Conservation (phyloP, 805 yeast species). For the Pichia eremophila region DNA sequence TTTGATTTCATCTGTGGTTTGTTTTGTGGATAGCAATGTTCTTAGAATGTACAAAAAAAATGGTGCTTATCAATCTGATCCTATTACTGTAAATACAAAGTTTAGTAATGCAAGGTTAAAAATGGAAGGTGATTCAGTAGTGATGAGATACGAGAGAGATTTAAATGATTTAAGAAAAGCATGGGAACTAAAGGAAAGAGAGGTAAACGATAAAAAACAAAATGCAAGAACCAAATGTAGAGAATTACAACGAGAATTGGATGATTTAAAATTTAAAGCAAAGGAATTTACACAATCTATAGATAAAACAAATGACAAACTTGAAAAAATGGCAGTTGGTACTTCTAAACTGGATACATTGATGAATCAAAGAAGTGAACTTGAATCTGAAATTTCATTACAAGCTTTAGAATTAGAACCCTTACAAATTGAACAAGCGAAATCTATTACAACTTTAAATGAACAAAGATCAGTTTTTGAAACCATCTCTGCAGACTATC, state of each 20-base stretch:
- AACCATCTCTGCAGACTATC: slow-evolving; percentile 7
- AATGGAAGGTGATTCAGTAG: slow-evolving; percentile 17
- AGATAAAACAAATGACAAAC: slow-evolving; percentile 28
- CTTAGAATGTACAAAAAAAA: slow-evolving; percentile 20
- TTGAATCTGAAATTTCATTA: slow-evolving; percentile 22
- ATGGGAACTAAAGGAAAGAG: background rate
- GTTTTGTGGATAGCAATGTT: slow-evolving; percentile 17
- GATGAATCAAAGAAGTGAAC: slow-evolving; percentile 25
- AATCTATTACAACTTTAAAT: slow-evolving; percentile 6
- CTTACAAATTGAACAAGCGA: slow-evolving; percentile 13
- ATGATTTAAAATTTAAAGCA: background rate
- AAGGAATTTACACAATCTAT: slow-evolving; percentile 17
- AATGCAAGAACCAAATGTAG: slow-evolving; percentile 14
- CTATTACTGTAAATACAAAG: slow-evolving; percentile 13
- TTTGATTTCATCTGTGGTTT: slow-evolving; percentile 18
- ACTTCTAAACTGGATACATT: slow-evolving; percentile 29
- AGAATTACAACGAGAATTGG: slow-evolving; percentile 3
- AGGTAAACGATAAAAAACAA: slow-evolving; percentile 5
- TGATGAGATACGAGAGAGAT: slow-evolving; percentile 8
- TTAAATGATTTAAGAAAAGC: slow-evolving; percentile 7
- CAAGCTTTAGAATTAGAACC: slow-evolving; percentile 15
- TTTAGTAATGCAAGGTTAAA: slow-evolving; percentile 15
- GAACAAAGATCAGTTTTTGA: slow-evolving; percentile 9
- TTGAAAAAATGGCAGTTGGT: slow-evolving; percentile 37
- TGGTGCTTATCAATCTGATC: slow-evolving; percentile 24